Conservation (phyloP, 768 basidiomycete genomes). For the Chalciporus piperatus region DNA sequence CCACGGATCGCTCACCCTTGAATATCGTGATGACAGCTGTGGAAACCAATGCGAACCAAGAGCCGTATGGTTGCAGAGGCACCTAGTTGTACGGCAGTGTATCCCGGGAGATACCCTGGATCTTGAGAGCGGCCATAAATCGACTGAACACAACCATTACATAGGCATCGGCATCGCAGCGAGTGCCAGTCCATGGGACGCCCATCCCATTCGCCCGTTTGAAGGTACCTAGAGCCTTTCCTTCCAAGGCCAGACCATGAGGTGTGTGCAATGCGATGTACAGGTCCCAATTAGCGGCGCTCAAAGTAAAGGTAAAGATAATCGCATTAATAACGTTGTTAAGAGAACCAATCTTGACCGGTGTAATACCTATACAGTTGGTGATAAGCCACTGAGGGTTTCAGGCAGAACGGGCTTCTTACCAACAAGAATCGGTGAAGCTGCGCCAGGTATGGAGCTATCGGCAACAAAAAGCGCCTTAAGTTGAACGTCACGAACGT, state of each 20-base stretch:
- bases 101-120: slow-evolving; percentile 43
- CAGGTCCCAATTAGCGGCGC: slow-evolving; percentile 62
- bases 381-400: too few relatives aligned
- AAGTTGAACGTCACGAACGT: not conserved
- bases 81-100: slow-evolving; percentile 47
- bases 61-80: too few relatives aligned
- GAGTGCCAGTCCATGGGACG: slow-evolving; percentile 36
- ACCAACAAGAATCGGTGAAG: slow-evolving; percentile 64
- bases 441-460: slow-evolving; percentile 43
- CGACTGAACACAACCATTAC: slow-evolving; percentile 31
- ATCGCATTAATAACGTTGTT: slow-evolving; percentile 53
- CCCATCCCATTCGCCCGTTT: slow-evolving; percentile 47
- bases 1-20: slow-evolving; percentile 39
- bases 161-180: slow-evolving; percentile 5
- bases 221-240: slow-evolving; percentile 47
- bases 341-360: too few relatives aligned
- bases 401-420: slow-evolving; percentile 37
- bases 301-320: slow-evolving; percentile 63
- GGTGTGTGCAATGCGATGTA: slow-evolving; percentile 51
- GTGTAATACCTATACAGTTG: too few relatives aligned
- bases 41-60: too few relatives aligned
- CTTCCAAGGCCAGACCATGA: slow-evolving; percentile 51
- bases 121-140: slow-evolving; percentile 48
- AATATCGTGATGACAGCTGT: slow-evolving; percentile 56
- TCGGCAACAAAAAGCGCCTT: slow-evolving; percentile 36